Base-by-base conservation (phyloP, 495 filamentous ascomycete genomes). In the Hyaloscypha hepaticicola region DNA sequence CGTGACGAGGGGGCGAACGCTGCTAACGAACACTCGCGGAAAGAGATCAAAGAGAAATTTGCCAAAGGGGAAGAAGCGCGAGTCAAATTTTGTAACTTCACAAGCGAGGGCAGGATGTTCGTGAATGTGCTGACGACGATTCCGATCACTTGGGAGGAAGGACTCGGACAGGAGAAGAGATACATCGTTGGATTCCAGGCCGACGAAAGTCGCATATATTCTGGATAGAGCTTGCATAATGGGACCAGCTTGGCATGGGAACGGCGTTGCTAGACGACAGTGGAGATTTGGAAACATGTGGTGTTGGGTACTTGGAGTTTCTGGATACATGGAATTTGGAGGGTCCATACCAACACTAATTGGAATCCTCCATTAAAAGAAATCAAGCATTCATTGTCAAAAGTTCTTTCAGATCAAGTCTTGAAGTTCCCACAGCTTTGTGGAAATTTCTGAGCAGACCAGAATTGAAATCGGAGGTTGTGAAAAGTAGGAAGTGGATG, bases 1-100 rank as follows among this genome's bases (percentile, higher is more conserved):
- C 16, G 27, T 65, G 16, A 74, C 14, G 6, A 26, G 3, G 19
- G 14, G 22, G 51, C 75, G 29, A 72, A 74, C 28, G 65, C 74
- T 33, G 72, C 77, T 61, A 72, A 79, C 68, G 70, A 72, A 45
- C 71, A 73, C n/a, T 65, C 72, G 1, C 60, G 79, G 52, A 65
- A 70, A 41, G 70, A 72, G 63, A 76, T 84, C 75, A 69, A 72
- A 7, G 68, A 74, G 14, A 76, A 77, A 1, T 71, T 84, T 48
- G 71, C 75, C 2, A 66, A 65, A 26, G 70, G 73, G 27, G 26
- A 70, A 22, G 82, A 84, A 70, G 56, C 80, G 3, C 72, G 77
- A 21, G 65, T 83, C 22, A 72, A 75, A 24, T 72, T 84, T 21
- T 66, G 72, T 61, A 84, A 84, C 65, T 84, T 78, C 69, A 82